phyloP scores from a whole-genome alignment of 176 grass and related monocot species.

The Hyparrhenia diplandra region DNA sequence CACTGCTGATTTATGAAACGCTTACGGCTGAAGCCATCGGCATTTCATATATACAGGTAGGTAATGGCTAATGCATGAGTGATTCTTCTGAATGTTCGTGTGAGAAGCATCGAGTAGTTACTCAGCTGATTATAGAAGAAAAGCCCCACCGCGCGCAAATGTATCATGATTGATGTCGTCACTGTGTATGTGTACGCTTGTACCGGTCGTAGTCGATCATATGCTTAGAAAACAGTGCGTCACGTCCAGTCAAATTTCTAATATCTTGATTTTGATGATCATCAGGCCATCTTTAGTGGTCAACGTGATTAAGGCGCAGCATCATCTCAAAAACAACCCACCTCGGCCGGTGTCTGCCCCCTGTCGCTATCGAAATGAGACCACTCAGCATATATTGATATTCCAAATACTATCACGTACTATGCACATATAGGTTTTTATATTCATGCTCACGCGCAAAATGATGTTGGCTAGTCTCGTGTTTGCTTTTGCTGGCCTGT shows the following conservation, averaged over 20 bases:
- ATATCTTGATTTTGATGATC: too few relatives aligned
- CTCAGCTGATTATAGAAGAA: background rate
- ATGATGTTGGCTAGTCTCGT: background rate
- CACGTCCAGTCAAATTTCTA: too few relatives aligned
- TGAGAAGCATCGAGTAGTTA: background rate
- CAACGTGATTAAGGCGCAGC: too few relatives aligned
- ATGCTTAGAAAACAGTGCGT: too few relatives aligned
- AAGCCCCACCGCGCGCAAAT: too few relatives aligned
- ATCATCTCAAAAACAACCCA: background rate
- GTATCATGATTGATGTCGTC: background rate
- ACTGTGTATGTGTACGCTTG: background rate
- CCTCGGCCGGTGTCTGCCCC: background rate
- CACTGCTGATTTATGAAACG: background rate
- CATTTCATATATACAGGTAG: background rate
- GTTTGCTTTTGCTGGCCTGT: background rate
- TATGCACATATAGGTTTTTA: background rate
- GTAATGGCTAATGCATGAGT: background rate
- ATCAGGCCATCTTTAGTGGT: too few relatives aligned
- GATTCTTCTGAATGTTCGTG: background rate
- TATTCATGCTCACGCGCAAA: background rate
- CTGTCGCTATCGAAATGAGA: background rate
- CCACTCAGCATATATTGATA: background rate
- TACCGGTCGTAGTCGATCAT: too few relatives aligned
- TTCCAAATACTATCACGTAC: background rate
- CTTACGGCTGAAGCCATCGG: background rate